Evolutionary conservation across 345 rosid species (phyloP).

Genomic region (Citrus sp.): DNA sequence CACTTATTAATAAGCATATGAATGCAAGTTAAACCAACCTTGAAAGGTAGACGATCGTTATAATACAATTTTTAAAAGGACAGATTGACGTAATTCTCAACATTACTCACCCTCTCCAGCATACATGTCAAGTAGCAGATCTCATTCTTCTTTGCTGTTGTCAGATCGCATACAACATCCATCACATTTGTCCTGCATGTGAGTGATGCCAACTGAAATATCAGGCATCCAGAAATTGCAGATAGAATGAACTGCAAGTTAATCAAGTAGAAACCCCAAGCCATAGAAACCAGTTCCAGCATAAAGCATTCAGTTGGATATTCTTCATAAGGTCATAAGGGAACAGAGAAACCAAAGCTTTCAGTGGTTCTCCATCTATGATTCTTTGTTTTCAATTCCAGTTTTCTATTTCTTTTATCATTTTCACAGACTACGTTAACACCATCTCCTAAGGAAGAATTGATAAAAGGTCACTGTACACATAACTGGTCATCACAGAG

Average conservation of each 20-base stretch:
- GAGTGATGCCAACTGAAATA: conserved; percentile 12
- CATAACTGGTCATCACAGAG: neutral
- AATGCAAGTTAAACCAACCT: neutral
- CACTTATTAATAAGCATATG: neutral
- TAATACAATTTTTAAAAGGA: neutral
- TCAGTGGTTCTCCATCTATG: neutral
- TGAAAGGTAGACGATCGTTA: neutral
- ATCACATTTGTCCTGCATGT: conserved; percentile 54
- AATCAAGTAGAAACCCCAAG: neutral
- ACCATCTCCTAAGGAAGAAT: neutral
- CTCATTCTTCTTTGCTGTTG: conserved; percentile 54
- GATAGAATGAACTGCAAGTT: neutral
- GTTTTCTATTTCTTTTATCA: neutral
- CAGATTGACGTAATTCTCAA: neutral
- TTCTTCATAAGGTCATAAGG: neutral
- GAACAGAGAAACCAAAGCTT: neutral
- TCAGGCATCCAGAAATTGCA: neutral
- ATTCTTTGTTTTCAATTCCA: neutral
- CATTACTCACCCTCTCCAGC: conserved; percentile 53
- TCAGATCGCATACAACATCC: conserved; percentile 45
- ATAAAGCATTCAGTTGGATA: neutral
- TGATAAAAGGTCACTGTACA: neutral
- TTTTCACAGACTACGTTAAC: neutral
- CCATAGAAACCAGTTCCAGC: neutral
- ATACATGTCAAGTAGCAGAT: conserved; percentile 43